Conservation (phyloP, 495 filamentous ascomycete genomes). For the Lophiotrema nucula region DNA sequence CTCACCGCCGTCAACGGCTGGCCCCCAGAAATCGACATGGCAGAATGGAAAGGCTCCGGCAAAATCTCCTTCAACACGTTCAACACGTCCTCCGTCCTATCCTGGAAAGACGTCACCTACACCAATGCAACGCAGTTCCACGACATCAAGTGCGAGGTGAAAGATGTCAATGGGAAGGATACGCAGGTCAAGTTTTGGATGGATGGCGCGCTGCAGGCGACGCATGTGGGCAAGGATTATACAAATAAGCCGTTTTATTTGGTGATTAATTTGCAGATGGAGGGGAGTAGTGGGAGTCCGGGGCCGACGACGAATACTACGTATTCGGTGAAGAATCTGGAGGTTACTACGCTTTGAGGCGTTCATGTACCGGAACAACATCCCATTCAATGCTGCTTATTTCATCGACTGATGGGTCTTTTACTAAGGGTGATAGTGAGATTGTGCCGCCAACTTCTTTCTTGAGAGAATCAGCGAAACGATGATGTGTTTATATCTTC, state of each 20-base stretch:
- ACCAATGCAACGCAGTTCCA: constrained; percentile 50
- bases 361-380: too few species aligned
- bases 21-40: constrained; percentile 58
- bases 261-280: constrained; percentile 33
- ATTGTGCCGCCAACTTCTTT: too few species aligned
- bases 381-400: too few species aligned
- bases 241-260: constrained; percentile 23
- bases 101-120: constrained; percentile 51
- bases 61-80: constrained; percentile 63
- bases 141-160: constrained; percentile 50
- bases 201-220: constrained; percentile 50
- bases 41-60: constrained; percentile 62
- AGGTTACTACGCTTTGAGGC: constrained; percentile 17
- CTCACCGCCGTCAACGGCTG: constrained; percentile 33
- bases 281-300: constrained; percentile 21
- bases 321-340: constrained; percentile 20
- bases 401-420: too few species aligned
- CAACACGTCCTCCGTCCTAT: constrained; percentile 52
- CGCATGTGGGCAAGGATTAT: constrained; percentile 52
- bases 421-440: too few species aligned
- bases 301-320: constrained; percentile 24
- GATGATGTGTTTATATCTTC: too few species aligned
- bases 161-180: constrained; percentile 55
- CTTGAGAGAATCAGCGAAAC: too few species aligned
- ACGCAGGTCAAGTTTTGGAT: constrained; percentile 55